These are phyloP conservation scores for Kwoniella shivajii DNA, from an alignment of 1,284 basidiomycete genomes.

Conservation along the genomic window DNA sequence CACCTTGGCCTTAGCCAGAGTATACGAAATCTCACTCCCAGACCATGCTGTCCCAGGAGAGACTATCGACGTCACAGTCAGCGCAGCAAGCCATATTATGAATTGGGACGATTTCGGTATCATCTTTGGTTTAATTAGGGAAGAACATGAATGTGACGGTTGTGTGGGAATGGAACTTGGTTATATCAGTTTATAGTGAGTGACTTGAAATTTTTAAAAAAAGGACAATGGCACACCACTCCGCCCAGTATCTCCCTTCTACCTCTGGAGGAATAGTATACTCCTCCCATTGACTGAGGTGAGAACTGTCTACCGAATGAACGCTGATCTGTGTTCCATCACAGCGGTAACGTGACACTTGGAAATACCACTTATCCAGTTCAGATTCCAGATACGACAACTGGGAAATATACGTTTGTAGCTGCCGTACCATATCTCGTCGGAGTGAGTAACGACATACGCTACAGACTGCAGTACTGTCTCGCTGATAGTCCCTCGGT, in stretches of 20 bases:
- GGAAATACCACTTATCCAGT: conserved; percentile 22
- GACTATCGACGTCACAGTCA: conserved; percentile 19
- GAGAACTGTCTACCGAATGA: too few species aligned
- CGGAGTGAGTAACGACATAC: conserved; percentile 36
- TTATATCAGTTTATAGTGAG: conserved; percentile 32
- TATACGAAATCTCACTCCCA: too few species aligned
- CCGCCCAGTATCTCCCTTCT: too few species aligned
- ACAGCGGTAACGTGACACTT: conserved; percentile 1
- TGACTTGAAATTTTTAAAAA: too few species aligned
- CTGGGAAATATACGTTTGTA: conserved; percentile 19
- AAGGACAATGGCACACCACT: too few species aligned
- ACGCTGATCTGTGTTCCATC: neutral
- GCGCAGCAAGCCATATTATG: conserved; percentile 21
- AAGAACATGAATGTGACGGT: conserved; percentile 9
- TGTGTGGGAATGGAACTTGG: conserved; percentile 24
- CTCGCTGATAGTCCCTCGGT: too few species aligned
- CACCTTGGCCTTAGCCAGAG: neutral
- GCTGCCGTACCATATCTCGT: conserved; percentile 31
- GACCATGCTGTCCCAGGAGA: conserved; percentile 16
- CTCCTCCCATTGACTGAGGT: too few species aligned
- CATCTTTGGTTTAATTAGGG: neutral
- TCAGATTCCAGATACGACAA: conserved; percentile 11
- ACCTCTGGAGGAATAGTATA: too few species aligned
- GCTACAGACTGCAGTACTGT: too few species aligned
- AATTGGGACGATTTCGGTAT: conserved; percentile 31